Evolutionary conservation across 2,329 filamentous ascomycete species (phyloP), one percentile per base, ranked within the genome.

Genomic region (Ophiocordyceps australis): DNA sequence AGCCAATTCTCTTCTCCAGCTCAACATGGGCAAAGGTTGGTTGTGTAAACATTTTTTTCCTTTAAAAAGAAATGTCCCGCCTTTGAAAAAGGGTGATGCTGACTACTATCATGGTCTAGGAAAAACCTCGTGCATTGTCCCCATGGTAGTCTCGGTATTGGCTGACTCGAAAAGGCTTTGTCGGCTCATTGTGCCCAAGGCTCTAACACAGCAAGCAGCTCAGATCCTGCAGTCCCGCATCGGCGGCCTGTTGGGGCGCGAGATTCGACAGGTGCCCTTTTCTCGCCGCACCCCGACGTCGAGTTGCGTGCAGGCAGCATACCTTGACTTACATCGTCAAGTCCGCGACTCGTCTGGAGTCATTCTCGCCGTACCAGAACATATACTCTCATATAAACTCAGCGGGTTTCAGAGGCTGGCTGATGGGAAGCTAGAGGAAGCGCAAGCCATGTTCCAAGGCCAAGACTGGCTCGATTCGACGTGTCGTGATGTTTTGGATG

Each of bases 21-120:
- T 77, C 45, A 69, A 74, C 32, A 77, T 77, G 71, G 72, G 72
- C 0, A 58, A 72, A 47, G 62, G 62, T 49, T 40, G 38, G 23
- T 23, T 22, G 4, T 11, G 7, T 3, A 8, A n/a, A 8, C 5
- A 15, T 14, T 9, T 5, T 17, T 10, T 22, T 11, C 14, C 21
- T 22, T 14, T 12, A 22, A 13, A 13, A 13, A 16, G 17, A 9
- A 17, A 17, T 7, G 13, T 10, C 14, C 5, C 5, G 14, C 13
- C 14, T 15, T 23, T n/a, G n/a, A n/a, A n/a, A n/a, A 15, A 23
- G 9, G 14, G 14, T 15, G 9, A 4, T 6, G 9, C 24, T 13
- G 6, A 20, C 15, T 12, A 63, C 61, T 65, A 0, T 73, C 72
- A n/a, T n/a, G 7, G 7, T 19, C 10, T 41, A 70, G 65, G 0